Base-by-base conservation (phyloP, 208 protist genomes). In the Tetramitus jugosus region DNA sequence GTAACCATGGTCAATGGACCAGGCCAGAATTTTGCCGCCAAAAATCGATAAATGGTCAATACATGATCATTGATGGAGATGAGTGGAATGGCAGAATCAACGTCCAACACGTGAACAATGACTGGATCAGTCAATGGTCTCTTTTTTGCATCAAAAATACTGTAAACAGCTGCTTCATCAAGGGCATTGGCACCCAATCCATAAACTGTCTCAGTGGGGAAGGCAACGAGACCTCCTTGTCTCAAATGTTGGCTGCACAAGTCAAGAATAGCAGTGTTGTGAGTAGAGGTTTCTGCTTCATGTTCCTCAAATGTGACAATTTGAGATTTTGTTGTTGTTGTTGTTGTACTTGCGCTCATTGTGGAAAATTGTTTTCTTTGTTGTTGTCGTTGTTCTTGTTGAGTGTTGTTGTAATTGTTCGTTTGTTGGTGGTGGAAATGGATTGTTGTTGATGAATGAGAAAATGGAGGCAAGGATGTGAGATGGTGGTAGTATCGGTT, bases 161-260 rank as follows among this genome's bases (percentile, higher is more conserved):
- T 81, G 37, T 79, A 77, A 6, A 92, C 88, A 7, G 95, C 91
- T 7, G 79, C 79, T 56, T 88, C 91, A 75, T 90, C 81, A 20
- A 94, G 81, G 2, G 95, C 96, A 79, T 97, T 92, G 17, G 94
- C 95, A 14, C 96, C 96, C 0, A 98, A 84, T 14, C 97, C 97
- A 82, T 98, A 99, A n/a, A 99, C 96, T 7, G 97, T 99, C 83
- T 99, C 97, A 0, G 97, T 99, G 6, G 97, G 96, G 76, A 98
- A 95, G 33, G 94, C 89, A 23, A 99, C 96, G 0, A 98, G 84
- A 39, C 86, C 83, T 23, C 83, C 83, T 7, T 67, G 2, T 35
- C 23, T 64, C 26, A 79, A 43, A 49, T 65, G 43, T 74, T 74
- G n/a, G 10, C 42, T 37, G 37, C 67, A 74, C 37, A 3, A 26